Base-by-base conservation (phyloP, 208 protist genomes). In the Trypanosoma vivax region DNA sequence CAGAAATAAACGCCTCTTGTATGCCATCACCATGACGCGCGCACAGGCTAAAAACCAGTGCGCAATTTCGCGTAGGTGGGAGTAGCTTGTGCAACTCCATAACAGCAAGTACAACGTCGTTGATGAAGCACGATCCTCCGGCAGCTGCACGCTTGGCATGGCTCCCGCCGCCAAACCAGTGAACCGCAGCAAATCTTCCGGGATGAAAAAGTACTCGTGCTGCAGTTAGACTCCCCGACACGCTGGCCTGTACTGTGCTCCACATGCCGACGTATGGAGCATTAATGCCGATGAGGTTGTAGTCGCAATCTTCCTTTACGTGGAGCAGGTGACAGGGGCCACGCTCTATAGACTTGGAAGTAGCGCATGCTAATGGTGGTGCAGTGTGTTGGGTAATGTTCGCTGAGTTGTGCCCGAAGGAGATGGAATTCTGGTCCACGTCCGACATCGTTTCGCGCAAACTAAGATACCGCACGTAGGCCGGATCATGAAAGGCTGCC, bases 21-120 rank as follows among this genome's bases (percentile, higher is more conserved):
- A 98, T 97, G 28, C 97, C 98, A 62, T 99, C 97, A 29, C 97
- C 97, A 64, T 99, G 97, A 72, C 99, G 97, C 35, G 98, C 91
- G 70, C 99, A 97, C 39, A 99, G 93, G 70, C 99, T 97, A 29
- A 99, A 92, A 50, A 99, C 97, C 30, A 99, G 64, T 38, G 99
- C 86, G 43, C 94, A 65, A 55, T 90, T 80, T 31, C 42, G 46
- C 11, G n/a, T 11, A 16, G 18, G 29, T 9, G 60, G 43, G 30
- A 82, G 63, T 18, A 56, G 29, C 11, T 96, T 97, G 23, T 98
- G 77, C 16, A 99, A 79, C 57, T 98, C 96, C 6, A 99, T 56
- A 46, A 98, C 99, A 2, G 55, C 96, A 14, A 99, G 71, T 11
- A 99, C 98, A 41, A 99, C 98, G 73, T 99, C 98, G 67, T 99